A percentile compares a stretch with the other conserved stretches of the same genome.
Conservation (phyloP, 352 stramenopile species). For the Globisporangium orthogonon region DNA sequence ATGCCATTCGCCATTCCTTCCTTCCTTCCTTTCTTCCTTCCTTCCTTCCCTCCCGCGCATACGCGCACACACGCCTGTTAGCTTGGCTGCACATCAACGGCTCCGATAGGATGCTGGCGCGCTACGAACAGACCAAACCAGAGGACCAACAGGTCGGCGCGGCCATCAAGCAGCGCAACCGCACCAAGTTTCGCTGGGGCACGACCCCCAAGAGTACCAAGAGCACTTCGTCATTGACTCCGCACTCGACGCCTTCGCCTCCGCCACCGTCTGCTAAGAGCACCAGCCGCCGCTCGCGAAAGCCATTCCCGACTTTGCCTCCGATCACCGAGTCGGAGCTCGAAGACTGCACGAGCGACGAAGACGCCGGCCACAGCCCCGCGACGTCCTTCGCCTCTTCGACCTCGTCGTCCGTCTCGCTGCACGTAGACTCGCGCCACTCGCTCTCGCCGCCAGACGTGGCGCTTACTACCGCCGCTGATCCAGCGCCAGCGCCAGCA, state of each 20-base stretch:
- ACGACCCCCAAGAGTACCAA: background rate
- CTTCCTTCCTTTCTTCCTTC: no score
- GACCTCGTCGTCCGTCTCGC: conserved; percentile 1
- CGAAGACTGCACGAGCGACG: conserved; percentile 8
- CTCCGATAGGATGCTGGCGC: conserved; percentile 3
- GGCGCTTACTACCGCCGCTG: background rate
- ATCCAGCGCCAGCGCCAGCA: background rate
- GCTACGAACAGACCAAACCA: conserved; percentile 15
- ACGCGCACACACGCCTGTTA: no score
- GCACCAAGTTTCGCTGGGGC: conserved; percentile 12
- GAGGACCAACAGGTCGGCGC: conserved; percentile 8
- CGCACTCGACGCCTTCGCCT: background rate
- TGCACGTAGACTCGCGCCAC: background rate
- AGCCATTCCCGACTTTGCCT: background rate
- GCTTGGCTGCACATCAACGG: no score
- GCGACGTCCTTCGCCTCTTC: conserved; percentile 8
- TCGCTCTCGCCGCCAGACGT: background rate
- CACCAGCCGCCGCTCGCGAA: background rate
- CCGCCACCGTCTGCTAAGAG: background rate
- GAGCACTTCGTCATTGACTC: background rate
- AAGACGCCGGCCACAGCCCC: background rate
- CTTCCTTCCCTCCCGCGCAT: no score
- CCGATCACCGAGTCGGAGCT: conserved; percentile 12
- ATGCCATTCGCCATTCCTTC: no score
- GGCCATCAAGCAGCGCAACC: conserved; percentile 11